These are phyloP conservation scores for Fusarium oligoseptatum DNA, from an alignment of 2,329 filamentous ascomycete genomes.

Conservation along the genomic window DNA sequence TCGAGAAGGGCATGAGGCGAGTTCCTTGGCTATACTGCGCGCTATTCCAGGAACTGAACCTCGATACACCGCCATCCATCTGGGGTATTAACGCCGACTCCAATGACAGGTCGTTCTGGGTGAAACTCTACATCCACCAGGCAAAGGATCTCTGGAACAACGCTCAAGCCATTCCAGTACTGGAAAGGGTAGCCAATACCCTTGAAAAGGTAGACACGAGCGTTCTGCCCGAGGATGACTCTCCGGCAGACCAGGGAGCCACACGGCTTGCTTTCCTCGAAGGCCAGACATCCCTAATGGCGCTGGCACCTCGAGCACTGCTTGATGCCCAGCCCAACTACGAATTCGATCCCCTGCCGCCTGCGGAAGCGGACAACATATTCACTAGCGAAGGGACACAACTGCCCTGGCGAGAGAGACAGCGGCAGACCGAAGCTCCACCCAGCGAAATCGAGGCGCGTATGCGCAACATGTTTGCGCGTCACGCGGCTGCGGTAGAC, in stretches of 20 bases:
- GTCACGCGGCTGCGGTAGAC: conserved; percentile 31
- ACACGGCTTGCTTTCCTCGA: conserved; percentile 85
- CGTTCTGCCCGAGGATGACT: conserved; percentile 56
- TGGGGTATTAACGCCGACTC: conserved; percentile 82
- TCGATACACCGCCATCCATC: conserved; percentile 82
- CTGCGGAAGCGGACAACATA: conserved; percentile 65
- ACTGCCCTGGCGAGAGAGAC: conserved; percentile 31
- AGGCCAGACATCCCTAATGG: conserved; percentile 78
- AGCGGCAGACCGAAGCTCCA: conserved; percentile 4
- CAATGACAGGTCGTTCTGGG: conserved; percentile 74
- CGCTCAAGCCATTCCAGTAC: conserved; percentile 74
- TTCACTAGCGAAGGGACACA: conserved; percentile 42
- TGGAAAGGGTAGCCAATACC: conserved; percentile 76
- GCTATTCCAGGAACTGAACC: conserved; percentile 83
- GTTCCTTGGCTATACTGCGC: conserved; percentile 88
- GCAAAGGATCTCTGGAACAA: conserved; percentile 91
- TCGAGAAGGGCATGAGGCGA: conserved; percentile 76
- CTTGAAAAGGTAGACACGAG: conserved; percentile 59
- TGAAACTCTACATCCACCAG: conserved; percentile 80
- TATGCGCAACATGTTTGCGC: conserved; percentile 47
- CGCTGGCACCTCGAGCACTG: conserved; percentile 74
- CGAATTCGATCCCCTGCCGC: conserved; percentile 86
- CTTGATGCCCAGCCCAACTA: conserved; percentile 76
- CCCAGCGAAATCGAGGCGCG: conserved; percentile 44
- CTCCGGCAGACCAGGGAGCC: conserved; percentile 61